Evolutionary conservation across 2,329 filamentous ascomycete species (phyloP).

Genomic region (Arthrobotrys pseudoclavata): DNA sequence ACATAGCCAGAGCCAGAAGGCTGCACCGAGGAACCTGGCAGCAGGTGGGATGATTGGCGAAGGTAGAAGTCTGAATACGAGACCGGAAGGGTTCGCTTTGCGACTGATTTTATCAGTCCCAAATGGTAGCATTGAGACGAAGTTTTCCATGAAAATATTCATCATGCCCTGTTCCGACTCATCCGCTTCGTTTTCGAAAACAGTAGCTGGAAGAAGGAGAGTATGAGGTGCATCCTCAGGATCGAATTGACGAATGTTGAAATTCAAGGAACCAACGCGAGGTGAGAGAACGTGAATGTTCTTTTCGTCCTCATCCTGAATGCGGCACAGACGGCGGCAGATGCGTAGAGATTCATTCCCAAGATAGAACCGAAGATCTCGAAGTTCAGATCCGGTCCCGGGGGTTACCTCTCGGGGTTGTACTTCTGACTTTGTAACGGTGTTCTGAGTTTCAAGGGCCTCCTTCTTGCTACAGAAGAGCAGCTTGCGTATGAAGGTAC

Average conservation of each 20-base stretch:
- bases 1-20: constrained; percentile 64
- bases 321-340: constrained; percentile 44
- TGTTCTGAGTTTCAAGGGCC: neutral
- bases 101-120: constrained; percentile 62
- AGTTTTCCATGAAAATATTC: constrained; percentile 60
- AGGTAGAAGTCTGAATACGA: constrained; percentile 62
- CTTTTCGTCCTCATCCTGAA: constrained; percentile 50
- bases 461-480: constrained; percentile 31
- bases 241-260: constrained; percentile 57
- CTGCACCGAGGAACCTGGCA: constrained; percentile 61
- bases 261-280: constrained; percentile 41
- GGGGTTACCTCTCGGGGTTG: constrained; percentile 7
- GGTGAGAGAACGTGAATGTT: constrained; percentile 38
- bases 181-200: constrained; percentile 42
- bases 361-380: constrained; percentile 34
- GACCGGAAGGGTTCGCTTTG: constrained; percentile 62
- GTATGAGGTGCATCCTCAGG: constrained; percentile 53
- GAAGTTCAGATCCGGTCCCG: constrained; percentile 45
- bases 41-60: constrained; percentile 59
- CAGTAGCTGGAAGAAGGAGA: constrained; percentile 59
- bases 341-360: constrained; percentile 52
- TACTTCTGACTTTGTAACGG: constrained; percentile 23
- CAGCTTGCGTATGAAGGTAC: constrained; percentile 43
- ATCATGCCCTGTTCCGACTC: constrained; percentile 50
- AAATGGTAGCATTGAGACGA: constrained; percentile 61